phyloP scores from a whole-genome alignment of 805 yeast genomes.

The Ogataea naganishii region DNA sequence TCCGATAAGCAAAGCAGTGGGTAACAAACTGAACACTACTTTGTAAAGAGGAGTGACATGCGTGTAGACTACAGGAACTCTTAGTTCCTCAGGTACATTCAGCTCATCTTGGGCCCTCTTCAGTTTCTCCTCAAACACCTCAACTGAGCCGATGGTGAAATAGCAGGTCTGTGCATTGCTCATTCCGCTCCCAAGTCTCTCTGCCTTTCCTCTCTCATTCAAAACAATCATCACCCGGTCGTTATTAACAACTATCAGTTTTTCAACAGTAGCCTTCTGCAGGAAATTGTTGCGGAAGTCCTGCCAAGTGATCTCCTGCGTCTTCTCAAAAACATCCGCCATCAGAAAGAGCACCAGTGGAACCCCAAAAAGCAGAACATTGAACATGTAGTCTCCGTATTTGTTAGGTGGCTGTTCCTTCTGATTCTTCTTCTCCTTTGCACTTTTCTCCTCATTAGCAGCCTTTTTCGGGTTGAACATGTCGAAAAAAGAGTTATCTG shows the following conservation, averaged over 20 bases:
- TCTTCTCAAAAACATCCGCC: no score
- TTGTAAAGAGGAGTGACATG: conserved; percentile 61
- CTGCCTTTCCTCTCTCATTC: conserved; percentile 29
- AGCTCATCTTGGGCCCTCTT: conserved; percentile 62
- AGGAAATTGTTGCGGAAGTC: conserved; percentile 77
- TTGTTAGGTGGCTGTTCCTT: no score
- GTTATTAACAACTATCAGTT: conserved; percentile 65
- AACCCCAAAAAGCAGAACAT: no score
- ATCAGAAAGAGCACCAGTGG: no score
- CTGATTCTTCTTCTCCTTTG: no score
- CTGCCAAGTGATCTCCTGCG: conserved; percentile 36
- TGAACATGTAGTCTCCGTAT: no score
- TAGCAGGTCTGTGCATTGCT: conserved; percentile 30
- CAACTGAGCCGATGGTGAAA: conserved; percentile 85
- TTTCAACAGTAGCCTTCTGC: conserved; percentile 70
- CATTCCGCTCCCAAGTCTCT: no score
- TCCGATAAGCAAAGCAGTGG: conserved; percentile 74
- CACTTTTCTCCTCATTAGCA: no score
- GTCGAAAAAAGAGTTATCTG: no score
- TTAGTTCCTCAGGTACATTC: conserved; percentile 56
- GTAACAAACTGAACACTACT: conserved; percentile 62
- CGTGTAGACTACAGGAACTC: conserved; percentile 70
- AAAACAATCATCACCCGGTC: conserved; percentile 64
- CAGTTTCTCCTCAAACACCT: conserved; percentile 76
- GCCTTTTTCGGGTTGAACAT: no score